Evolutionary conservation across 2,329 filamentous ascomycete species (phyloP), one percentile per base, ranked within the genome.

Genomic region (Pseudogymnoascus sp.): DNA sequence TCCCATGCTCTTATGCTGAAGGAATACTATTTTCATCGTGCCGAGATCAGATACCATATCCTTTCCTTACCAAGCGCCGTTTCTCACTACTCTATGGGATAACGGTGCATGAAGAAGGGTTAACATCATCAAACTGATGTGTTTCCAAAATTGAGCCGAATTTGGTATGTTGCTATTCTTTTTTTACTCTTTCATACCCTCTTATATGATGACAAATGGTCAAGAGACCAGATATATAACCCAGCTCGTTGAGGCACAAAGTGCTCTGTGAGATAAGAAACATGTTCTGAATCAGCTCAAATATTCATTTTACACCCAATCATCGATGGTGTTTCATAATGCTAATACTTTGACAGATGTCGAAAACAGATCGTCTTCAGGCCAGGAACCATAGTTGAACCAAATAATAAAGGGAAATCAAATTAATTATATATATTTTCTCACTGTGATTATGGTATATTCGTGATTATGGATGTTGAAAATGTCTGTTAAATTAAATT

Each of bases 141-240:
- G 49, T 35, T 55, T 55, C 2, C 49, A 55, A 21, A 3, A n/a
- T 55, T 55, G 49, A 6, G 6, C 11, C 5, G n/a, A 33, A 21
- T 21, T 55, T 55, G 29, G 49, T 55, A 55, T 55, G 49, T 55
- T 55, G 6, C 12, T 8, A 11, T 26, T 49, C 1, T 31, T 55
- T 33, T 52, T 55, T 8, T 33, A 14, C 49, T 7, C 10, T 29
- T 16, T 55, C 29, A 55, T 55, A 12, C 49, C 29, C 10, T 19
- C 14, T 33, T 33, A 35, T 4, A 55, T 55, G 49, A 55, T 55
- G 49, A 55, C 49, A 55, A 55, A 55, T 55, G 49, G 49, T 55
- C 49, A 55, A 55, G 49, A 55, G 49, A 55, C 49, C 49, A 55
- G 49, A 55, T 55, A 55, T 55, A 55, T 55, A 55, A 55, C 49